Evolutionary conservation across 306 rosid species (phyloP).

Genomic region (Prosopis cineraria): DNA sequence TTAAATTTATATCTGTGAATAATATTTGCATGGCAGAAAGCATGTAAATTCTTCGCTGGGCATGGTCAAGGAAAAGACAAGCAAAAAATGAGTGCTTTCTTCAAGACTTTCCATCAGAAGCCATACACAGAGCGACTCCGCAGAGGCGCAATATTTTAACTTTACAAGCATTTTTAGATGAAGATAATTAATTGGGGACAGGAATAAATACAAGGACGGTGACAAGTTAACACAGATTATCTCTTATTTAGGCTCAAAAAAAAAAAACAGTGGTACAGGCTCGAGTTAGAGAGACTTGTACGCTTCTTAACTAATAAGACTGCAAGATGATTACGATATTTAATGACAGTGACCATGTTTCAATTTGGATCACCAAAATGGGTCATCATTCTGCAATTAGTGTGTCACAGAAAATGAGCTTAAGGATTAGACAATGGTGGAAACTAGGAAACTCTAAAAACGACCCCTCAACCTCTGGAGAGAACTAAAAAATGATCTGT

Average conservation of each 20-base stretch:
- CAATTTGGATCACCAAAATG: constrained; percentile 8
- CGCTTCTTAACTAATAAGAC: constrained; percentile 21
- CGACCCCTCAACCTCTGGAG: constrained; percentile 45
- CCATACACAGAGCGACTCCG: constrained; percentile 30
- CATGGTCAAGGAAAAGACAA: constrained; percentile 26
- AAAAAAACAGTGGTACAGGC: neutral
- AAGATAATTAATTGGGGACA: constrained; percentile 27
- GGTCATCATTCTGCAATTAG: constrained; percentile 36
- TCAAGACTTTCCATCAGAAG: constrained; percentile 26
- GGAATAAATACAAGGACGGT: constrained; percentile 24
- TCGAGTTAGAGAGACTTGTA: neutral
- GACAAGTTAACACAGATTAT: constrained; percentile 31
- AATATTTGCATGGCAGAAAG: constrained; percentile 25
- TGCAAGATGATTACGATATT: constrained; percentile 21
- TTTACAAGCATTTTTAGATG: constrained; percentile 21
- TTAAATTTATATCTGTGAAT: neutral
- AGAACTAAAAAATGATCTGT: constrained; percentile 4
- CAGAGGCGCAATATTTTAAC: constrained; percentile 14
- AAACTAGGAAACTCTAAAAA: constrained; percentile 35
- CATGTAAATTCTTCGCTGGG: constrained; percentile 16
- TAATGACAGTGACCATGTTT: constrained; percentile 31
- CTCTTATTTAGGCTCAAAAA: constrained; percentile 23
- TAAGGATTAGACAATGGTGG: constrained; percentile 12
- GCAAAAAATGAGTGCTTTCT: constrained; percentile 24
- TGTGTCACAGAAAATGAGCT: constrained; percentile 15